Percentiles rank a stretch among this genome's conserved stretches.
Evolutionary conservation across 306 rosid genomes (phyloP).

Genomic region (Sechiopsis laciniata): DNA sequence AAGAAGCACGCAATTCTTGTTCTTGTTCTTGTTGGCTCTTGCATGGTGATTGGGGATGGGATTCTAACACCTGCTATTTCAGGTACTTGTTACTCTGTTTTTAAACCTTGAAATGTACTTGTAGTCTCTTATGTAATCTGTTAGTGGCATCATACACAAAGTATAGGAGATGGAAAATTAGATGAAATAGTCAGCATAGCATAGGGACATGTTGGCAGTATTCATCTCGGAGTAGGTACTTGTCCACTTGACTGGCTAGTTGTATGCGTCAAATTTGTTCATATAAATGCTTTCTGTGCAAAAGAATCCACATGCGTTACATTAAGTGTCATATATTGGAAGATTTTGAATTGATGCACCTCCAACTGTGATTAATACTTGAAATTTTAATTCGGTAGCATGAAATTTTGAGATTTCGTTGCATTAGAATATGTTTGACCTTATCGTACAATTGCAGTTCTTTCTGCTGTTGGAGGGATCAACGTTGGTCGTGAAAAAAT

Average conservation of each 20-base stretch:
- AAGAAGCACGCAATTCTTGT: slow-evolving; percentile 64
- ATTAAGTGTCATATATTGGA: not conserved
- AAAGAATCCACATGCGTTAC: not conserved
- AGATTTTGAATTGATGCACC: not conserved
- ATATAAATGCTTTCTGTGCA: not conserved
- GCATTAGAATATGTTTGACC: not conserved
- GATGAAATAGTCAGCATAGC: not conserved
- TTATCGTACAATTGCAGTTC: slow-evolving; percentile 37
- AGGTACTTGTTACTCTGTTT: slow-evolving; percentile 38
- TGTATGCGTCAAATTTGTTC: not conserved
- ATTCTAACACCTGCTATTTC: slow-evolving; percentile 97
- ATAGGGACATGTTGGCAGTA: not conserved
- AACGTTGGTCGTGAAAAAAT: slow-evolving; percentile 56
- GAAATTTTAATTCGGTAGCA: not conserved
- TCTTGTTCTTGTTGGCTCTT: slow-evolving; percentile 91
- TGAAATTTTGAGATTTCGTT: not conserved
- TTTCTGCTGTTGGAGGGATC: slow-evolving; percentile 97
- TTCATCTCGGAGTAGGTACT: slow-evolving; percentile 1
- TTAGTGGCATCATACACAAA: slow-evolving; percentile 3
- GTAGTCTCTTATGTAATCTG: not conserved
- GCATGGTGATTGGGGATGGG: slow-evolving; percentile 99
- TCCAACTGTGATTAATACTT: not conserved
- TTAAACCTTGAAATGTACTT: not conserved
- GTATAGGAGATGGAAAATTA: not conserved
- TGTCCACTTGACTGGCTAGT: not conserved